Evolutionary conservation across 352 stramenopile species (phyloP).

Genomic region (Pythium aquatile): DNA sequence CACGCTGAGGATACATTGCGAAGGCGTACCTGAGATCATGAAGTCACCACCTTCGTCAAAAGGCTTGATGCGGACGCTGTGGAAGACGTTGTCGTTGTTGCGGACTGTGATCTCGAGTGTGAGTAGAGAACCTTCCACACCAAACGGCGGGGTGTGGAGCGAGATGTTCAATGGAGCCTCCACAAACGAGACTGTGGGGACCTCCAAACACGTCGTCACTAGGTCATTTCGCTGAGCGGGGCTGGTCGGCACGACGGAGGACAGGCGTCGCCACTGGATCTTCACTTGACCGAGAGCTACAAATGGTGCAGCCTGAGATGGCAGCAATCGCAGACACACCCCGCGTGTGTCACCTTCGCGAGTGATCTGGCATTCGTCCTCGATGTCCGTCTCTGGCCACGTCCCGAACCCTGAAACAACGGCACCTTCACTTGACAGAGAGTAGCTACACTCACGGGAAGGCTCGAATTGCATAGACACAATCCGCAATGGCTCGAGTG

Average conservation of each 20-base stretch:
- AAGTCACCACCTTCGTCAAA: constrained; percentile 72
- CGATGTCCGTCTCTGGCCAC: not conserved
- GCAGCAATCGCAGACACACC: constrained; percentile 61
- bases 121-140: constrained; percentile 59
- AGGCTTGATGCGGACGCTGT: constrained; percentile 69
- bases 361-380: constrained; percentile 34
- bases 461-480: constrained; percentile 57
- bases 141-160: constrained; percentile 68
- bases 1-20: not conserved
- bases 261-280: constrained; percentile 60
- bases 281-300: constrained; percentile 55
- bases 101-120: constrained; percentile 53
- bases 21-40: constrained; percentile 56
- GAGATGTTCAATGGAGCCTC: constrained; percentile 61
- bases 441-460: constrained; percentile 19
- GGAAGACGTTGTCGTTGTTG: constrained; percentile 75
- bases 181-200: constrained; percentile 70
- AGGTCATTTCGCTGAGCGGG: constrained; percentile 42
- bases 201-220: constrained; percentile 62
- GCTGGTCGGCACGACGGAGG: constrained; percentile 42
- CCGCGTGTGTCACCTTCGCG: constrained; percentile 57
- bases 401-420: constrained; percentile 46
- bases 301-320: constrained; percentile 40
- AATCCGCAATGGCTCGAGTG: constrained; percentile 48
- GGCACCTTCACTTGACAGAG: constrained; percentile 24